These are phyloP conservation scores for Eremomyces bilateralis DNA, from an alignment of 495 filamentous ascomycete genomes.

Conservation along the genomic window DNA sequence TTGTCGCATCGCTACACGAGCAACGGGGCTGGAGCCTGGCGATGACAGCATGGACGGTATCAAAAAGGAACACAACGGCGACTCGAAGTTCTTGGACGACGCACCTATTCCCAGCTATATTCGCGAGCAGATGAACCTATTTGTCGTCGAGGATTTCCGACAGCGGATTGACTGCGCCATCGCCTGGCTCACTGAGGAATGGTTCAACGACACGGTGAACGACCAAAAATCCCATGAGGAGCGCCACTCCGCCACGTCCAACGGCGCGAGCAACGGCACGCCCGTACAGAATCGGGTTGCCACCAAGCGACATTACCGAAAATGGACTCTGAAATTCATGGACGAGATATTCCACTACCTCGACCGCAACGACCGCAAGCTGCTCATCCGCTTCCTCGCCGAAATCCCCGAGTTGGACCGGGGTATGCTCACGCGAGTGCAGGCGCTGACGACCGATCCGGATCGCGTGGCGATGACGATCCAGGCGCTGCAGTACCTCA, in stretches of 20 bases:
- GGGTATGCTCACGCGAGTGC: slow-evolving; percentile 48
- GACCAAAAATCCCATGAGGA: background rate
- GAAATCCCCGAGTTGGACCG: slow-evolving; percentile 67
- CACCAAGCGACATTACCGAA: slow-evolving; percentile 38
- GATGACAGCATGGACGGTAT: slow-evolving; percentile 26
- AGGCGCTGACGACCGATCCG: slow-evolving; percentile 69
- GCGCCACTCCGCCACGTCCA: background rate
- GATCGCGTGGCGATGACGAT: slow-evolving; percentile 43
- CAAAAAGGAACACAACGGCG: slow-evolving; percentile 25
- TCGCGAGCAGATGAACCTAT: slow-evolving; percentile 56
- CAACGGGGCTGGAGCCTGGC: slow-evolving; percentile 38
- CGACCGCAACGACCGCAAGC: slow-evolving; percentile 67
- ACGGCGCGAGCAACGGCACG: slow-evolving; percentile 8
- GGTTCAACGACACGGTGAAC: slow-evolving; percentile 75
- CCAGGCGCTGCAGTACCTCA: slow-evolving; percentile 37
- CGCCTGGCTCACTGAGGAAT: slow-evolving; percentile 89
- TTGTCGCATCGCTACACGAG: slow-evolving; percentile 63
- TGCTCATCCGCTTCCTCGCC: slow-evolving; percentile 71
- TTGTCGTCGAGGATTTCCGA: slow-evolving; percentile 78
- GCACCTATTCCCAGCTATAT: slow-evolving; percentile 39
- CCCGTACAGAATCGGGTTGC: slow-evolving; percentile 18
- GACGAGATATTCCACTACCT: slow-evolving; percentile 78
- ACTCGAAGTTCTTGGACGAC: slow-evolving; percentile 3
- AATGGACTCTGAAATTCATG: slow-evolving; percentile 56
- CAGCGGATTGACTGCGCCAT: slow-evolving; percentile 68